Evolutionary conservation across 192 early-diverging fungal genomes (phyloP), one percentile per base, ranked within the genome.

Genomic region (Mortierella hygrophila): DNA sequence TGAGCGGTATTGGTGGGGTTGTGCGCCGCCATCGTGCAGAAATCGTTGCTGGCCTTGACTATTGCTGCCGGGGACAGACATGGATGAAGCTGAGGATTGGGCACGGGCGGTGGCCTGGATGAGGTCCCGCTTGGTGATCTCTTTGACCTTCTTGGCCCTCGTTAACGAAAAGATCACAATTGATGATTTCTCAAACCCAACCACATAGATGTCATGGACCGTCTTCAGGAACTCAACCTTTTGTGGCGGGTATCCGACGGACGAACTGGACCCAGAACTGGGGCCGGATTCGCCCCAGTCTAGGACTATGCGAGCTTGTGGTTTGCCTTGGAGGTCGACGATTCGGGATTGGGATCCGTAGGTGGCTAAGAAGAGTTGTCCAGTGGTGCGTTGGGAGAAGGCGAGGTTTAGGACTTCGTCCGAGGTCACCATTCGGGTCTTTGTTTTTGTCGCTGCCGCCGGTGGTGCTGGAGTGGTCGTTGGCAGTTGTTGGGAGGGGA

Each of bases 181-280:
- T 11, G 75, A 68, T 0, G 84, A 60, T 65, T 86, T 86, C 47
- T 86, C 79, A 70, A 86, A 86, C 8, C 84, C 84, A 38, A 86
- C 68, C 2, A 78, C 84, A 70, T 86, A 86, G n/a, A 86, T 81
- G 40, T 86, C 84, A 10, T 77, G 44, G 3, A 16, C 23, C 0
- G 84, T 74, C 72, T 75, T 86, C 21, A 86, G 26, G 37, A 86
- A 86, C 47, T 86, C 84, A 46, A 86, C 79, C 41, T 80, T 86
- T 37, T 86, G 84, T 20, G 84, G 84, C 6, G 84, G 79, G 23
- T 38, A 76, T 11, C 60, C 38, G 13, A 68, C 60, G 29, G 23
- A 26, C 9, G 44, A 46, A 13, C 44, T 3, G 15, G 44, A 46
- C 55, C 55, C 55, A n/a, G 21, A 13, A 1, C 60, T 29, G 11